Evolutionary conservation across 2,329 filamentous ascomycete genomes (phyloP).

Genomic region (Cordyceps pruinosa): DNA sequence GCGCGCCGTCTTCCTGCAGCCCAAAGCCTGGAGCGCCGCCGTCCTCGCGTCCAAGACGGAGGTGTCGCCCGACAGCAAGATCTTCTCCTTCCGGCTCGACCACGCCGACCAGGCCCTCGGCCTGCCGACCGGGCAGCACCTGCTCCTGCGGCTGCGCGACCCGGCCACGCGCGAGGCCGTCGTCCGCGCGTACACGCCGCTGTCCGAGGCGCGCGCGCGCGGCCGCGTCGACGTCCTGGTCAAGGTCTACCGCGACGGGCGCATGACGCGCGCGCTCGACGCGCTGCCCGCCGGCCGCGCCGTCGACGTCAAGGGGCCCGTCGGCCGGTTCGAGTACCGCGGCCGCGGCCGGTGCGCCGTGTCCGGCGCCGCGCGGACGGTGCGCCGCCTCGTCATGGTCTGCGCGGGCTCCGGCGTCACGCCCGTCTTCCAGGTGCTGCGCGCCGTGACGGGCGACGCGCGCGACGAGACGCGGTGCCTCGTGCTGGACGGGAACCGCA

Average conservation of each 20-base stretch:
- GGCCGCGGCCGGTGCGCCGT: conserved; percentile 59
- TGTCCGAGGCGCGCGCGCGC: conserved; percentile 54
- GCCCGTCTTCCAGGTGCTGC: conserved; percentile 79
- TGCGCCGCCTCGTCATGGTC: conserved; percentile 75
- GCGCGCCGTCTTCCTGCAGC: conserved; percentile 60
- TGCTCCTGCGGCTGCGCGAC: conserved; percentile 76
- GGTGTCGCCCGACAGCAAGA: conserved; percentile 69
- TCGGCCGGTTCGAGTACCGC: conserved; percentile 77
- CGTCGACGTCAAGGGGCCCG: conserved; percentile 82
- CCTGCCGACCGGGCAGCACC: conserved; percentile 76
- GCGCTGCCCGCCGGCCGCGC: conserved; percentile 61
- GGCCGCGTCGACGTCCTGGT: conserved; percentile 70
- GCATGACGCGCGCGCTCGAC: conserved; percentile 77
- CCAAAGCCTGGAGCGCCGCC: conserved; percentile 67
- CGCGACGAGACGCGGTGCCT: conserved; percentile 61
- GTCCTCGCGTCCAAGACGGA: conserved; percentile 59
- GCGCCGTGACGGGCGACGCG: conserved; percentile 61
- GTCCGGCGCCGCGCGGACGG: conserved; percentile 45
- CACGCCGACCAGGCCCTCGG: conserved; percentile 64
- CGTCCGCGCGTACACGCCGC: conserved; percentile 81
- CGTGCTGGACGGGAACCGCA: conserved; percentile 71
- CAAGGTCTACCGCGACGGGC: conserved; percentile 76
- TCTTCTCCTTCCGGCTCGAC: conserved; percentile 76
- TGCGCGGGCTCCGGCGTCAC: conserved; percentile 86
- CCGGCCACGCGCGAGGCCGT: conserved; percentile 63